phyloP scores from a whole-genome alignment of 176 grass and related monocot species.

The Hordeum marinum region DNA sequence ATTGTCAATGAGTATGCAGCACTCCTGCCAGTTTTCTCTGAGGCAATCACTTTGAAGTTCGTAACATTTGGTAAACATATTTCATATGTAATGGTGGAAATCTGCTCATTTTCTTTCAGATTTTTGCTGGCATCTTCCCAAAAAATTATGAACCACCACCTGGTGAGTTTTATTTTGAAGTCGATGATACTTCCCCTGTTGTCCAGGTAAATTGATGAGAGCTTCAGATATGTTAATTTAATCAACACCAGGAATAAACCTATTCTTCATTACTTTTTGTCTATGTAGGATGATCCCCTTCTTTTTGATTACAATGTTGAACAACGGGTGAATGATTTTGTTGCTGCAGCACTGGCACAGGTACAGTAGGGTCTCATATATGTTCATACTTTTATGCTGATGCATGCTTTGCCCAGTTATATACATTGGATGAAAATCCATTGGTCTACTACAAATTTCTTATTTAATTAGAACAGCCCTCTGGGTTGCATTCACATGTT shows the following conservation, averaged over 20 bases:
- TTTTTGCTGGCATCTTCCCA: conserved; percentile 92
- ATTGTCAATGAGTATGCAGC: background rate
- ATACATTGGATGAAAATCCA: background rate
- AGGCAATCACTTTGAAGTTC: background rate
- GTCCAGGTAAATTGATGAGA: conserved; percentile 65
- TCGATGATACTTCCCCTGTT: conserved; percentile 61
- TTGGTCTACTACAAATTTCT: conserved; percentile 11
- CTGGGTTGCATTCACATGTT: background rate
- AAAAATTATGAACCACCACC: conserved; percentile 98
- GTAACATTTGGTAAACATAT: conserved; percentile 6
- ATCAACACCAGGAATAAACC: background rate
- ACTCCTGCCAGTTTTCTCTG: background rate
- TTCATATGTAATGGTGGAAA: conserved; percentile 20
- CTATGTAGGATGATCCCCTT: conserved; percentile 71
- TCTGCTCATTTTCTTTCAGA: conserved; percentile 44
- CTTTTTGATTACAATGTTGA: conserved; percentile 98
- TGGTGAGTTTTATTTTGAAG: conserved; percentile 93
- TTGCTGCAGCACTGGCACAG: conserved; percentile 89
- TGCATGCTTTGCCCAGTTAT: background rate
- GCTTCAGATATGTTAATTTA: background rate
- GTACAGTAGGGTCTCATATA: conserved; percentile 33
- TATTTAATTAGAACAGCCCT: conserved; percentile 9
- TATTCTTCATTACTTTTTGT: conserved; percentile 14
- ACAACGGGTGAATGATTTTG: conserved; percentile 89
- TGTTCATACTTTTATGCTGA: background rate